Base-by-base conservation (phyloP, 116 monocot species). In the Dioscorea cayenensis region DNA sequence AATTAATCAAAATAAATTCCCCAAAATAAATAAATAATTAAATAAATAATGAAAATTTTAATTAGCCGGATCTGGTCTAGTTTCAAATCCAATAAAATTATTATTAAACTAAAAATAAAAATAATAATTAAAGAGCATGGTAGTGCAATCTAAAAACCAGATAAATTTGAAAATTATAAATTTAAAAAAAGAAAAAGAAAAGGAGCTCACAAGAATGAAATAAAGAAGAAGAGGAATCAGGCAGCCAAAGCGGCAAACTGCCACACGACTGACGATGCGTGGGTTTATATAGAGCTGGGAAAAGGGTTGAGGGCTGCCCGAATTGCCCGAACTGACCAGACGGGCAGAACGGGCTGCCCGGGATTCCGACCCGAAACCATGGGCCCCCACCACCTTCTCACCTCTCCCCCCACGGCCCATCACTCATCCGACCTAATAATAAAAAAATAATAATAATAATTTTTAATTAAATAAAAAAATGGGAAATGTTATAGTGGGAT, bases 221-320 rank as follows among this genome's bases (percentile, higher is more conserved):
- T 1, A 32, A 37, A 32, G 25, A 37, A 32, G 25, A 51, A 55
- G 36, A 28, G 22, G 66, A 38, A 16, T 55, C 29, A 29, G 49
- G 69, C 14, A 55, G 69, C 50, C 51, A 29, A 52, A 28, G 28
- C 69, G 69, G 51, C 69, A 69, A 69, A 69, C 69, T 69, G 69
- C 69, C 14, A 14, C 14, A 18, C 25, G 16, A 28, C 6, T 1
- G 52, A 21, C 12, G 69, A 49, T 17, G 52, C 13, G 29, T 29
- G 69, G 28, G 6, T 69, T 69, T 51, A 69, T 69, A 52, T 51
- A 12, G 14, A 32, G 32, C 4, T 32, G 32, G 32, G 32, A 32
- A 32, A 32, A 32, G 52, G 8, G 51, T 7, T 62, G 22, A 22
- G 23, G 11, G 69, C 52, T 28, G 50, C 52, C 28, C 69, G 65